Evolutionary conservation across 2,329 filamentous ascomycete species (phyloP).

Genomic region (Xylaria polymorpha): DNA sequence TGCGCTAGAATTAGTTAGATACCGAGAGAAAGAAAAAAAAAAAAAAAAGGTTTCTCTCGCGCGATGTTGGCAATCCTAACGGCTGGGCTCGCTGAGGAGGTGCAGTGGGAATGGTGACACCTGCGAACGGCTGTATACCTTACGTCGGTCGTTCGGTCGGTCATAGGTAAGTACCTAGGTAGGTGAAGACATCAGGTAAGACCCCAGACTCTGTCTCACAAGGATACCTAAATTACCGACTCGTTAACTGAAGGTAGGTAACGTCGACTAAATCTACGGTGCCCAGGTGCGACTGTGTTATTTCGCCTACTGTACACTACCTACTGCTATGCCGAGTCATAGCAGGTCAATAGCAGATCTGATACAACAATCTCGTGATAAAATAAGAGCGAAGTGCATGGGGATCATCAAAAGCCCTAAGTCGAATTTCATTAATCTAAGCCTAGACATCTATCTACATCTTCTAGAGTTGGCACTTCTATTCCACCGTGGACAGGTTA

Average conservation of each 20-base stretch:
- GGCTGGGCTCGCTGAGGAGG: background rate
- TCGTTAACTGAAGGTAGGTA: background rate
- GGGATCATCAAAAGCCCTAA: background rate
- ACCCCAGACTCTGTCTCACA: background rate
- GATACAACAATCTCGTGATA: background rate
- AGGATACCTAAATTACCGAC: conserved; percentile 1
- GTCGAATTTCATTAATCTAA: background rate
- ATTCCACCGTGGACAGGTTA: no score
- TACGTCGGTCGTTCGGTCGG: no score
- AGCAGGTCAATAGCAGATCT: background rate
- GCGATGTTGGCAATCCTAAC: conserved; percentile 29
- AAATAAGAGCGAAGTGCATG: background rate
- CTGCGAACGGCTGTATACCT: background rate
- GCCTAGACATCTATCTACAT: background rate
- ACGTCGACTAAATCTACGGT: background rate
- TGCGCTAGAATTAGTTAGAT: conserved; percentile 16
- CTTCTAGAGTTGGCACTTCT: background rate
- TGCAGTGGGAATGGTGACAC: background rate
- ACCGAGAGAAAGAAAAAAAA: background rate
- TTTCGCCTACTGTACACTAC: background rate
- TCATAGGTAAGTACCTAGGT: no score
- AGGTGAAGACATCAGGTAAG: background rate
- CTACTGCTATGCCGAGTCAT: no score
- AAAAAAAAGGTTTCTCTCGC: conserved; percentile 8
- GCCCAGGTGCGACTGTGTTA: background rate